Percentiles rank a stretch among this genome's conserved stretches.
phyloP scores from a whole-genome alignment of 306 rosid genomes.

The Vigna mungo region DNA sequence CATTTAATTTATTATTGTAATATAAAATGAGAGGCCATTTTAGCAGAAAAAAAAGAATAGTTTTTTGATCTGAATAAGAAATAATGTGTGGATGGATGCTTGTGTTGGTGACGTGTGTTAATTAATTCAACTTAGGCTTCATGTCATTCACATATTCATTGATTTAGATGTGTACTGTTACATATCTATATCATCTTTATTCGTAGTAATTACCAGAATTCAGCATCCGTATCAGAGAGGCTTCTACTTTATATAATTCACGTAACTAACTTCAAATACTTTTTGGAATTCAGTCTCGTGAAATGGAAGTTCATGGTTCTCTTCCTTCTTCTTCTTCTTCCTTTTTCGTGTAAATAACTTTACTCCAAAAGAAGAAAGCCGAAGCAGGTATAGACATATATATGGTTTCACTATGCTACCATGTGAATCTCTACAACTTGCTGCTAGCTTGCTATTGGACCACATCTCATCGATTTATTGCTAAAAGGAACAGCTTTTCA shows the following conservation, averaged over 20 bases:
- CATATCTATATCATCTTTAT: constrained; percentile 3
- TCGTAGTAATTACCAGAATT: not conserved
- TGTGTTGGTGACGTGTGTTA: constrained; percentile 18
- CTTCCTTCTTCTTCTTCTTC: constrained; percentile 17
- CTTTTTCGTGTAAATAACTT: constrained; percentile 28
- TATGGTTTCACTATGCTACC: constrained; percentile 53
- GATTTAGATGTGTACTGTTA: not conserved
- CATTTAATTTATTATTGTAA: not conserved
- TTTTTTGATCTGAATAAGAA: not conserved
- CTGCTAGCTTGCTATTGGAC: constrained; percentile 33
- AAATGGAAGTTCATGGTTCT: constrained; percentile 40
- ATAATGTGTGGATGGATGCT: constrained; percentile 6
- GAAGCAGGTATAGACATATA: constrained; percentile 25
- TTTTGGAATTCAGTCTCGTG: constrained; percentile 55
- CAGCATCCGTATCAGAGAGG: not conserved
- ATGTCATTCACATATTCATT: constrained; percentile 38
- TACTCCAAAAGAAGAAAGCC: constrained; percentile 39
- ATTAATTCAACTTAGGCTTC: constrained; percentile 3
- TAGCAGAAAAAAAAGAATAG: not conserved
- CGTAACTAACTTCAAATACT: constrained; percentile 36
- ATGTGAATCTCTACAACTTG: constrained; percentile 55
- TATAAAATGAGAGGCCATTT: not conserved
- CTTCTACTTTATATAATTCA: constrained; percentile 39
- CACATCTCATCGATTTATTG: constrained; percentile 29
- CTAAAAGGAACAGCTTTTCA: constrained; percentile 27